Conservation (phyloP, 2,329 filamentous ascomycete genomes). For the Metarhizium album region DNA sequence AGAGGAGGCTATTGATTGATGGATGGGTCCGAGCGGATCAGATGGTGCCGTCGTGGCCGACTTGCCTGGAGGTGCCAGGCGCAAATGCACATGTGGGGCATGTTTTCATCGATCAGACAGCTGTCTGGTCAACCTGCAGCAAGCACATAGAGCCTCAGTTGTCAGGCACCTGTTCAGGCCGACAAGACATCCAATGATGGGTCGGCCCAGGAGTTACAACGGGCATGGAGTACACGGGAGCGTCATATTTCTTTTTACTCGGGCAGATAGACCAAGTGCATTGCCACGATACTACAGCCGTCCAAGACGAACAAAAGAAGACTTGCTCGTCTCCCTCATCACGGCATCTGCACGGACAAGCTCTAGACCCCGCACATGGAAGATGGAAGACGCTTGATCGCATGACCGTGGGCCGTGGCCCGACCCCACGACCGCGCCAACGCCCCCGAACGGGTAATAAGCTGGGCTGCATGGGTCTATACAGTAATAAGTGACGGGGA, state of each 20-base stretch:
- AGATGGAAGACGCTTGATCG: conserved; percentile 10
- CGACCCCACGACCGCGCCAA: conserved; percentile 1
- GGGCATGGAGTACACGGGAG: no score
- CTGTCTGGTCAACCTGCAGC: neutral
- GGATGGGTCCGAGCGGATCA: neutral
- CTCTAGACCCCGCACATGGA: conserved; percentile 19
- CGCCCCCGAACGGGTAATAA: no score
- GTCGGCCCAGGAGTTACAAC: no score
- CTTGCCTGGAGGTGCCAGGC: neutral
- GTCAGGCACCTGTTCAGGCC: no score
- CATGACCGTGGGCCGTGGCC: conserved; percentile 13
- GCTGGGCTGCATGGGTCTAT: neutral
- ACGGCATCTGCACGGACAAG: no score
- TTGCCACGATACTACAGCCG: no score
- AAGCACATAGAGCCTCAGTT: no score
- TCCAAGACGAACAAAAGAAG: no score
- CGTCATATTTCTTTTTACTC: no score
- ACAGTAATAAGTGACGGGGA: neutral
- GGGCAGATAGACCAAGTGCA: no score
- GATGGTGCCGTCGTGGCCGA: neutral
- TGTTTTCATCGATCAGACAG: neutral
- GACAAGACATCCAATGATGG: no score
- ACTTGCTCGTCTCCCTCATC: no score
- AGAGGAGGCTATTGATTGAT: neutral
- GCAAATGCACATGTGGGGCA: neutral